Conservation (phyloP, 140 eudicot genomes). For the Cichorium intybus region DNA sequence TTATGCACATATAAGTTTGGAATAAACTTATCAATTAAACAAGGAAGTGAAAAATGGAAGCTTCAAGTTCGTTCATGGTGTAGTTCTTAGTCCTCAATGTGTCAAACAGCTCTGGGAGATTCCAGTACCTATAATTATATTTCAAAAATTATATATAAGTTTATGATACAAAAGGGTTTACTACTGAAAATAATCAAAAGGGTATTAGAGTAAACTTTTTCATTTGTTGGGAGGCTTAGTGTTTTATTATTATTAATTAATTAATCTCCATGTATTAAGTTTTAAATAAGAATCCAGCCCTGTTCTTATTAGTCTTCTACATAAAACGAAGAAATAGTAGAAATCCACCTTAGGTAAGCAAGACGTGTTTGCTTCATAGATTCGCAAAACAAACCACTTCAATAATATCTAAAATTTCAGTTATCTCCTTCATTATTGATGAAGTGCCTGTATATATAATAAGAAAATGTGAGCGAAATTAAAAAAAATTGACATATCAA, state of each 20-base stretch:
- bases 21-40: conserved; percentile 88
- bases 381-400: conserved; percentile 93
- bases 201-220: too few relatives aligned
- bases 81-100: conserved; percentile 75
- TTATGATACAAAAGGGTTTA: too few relatives aligned
- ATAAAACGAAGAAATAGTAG: not conserved
- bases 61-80: conserved; percentile 90
- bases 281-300: too few relatives aligned
- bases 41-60: conserved; percentile 92
- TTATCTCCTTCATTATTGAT: conserved; percentile 61
- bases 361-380: conserved; percentile 94
- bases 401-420: conserved; percentile 87
- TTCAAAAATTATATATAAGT: not conserved
- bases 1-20: not conserved
- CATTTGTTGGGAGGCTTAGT: too few relatives aligned
- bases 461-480: not conserved
- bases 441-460: conserved; percentile 42
- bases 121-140: conserved; percentile 66
- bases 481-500: not conserved
- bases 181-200: too few relatives aligned
- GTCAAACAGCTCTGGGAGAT: conserved; percentile 86
- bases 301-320: not conserved
- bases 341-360: conserved; percentile 78
- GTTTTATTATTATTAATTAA: too few relatives aligned
- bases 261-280: too few relatives aligned